Evolutionary conservation across 257 asterid species (phyloP), one percentile per base, ranked within the genome.

Genomic region (Catharanthus roseus): DNA sequence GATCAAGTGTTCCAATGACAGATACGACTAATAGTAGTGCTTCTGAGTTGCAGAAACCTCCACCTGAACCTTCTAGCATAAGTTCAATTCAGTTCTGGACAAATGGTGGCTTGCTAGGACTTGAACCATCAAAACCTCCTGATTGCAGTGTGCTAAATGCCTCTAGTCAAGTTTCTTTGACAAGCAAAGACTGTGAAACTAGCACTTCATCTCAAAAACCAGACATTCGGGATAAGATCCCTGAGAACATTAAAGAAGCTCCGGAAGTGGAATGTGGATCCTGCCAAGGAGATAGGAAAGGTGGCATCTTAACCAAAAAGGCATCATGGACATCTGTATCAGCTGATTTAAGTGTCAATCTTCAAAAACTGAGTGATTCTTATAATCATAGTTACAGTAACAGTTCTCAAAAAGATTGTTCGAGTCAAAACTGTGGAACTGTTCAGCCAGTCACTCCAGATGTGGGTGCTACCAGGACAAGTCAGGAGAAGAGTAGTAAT

Each of bases 101-200:
- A 67, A 95, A 95, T 76, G 99, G 99, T 80, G 85, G 97, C 74
- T 83, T 95, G 85, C 89, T 95, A 16, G 99, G 99, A 68, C 95
- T 95, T 58, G 87, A 86, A 86, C 99, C 99, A 21, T 91, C 97
- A 74, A 95, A 95, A 81, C 99, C 99, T 36, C 97, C 95, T 4
- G 97, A 86, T 82, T 86, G 16, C 80, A 82, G 88, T 74, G 63
- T 70, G 53, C 64, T 41, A 41, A 84, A 82, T 56, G 76, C 72
- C 58, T 74, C 72, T 72, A 57, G 81, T 73, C 86, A 76, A 68
- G 85, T 73, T 75, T 62, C 79, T 38, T 61, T 16, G 38, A 28
- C 61, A 65, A 78, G 58, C 55, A 81, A 76, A 69, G 83, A 82
- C 78, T 84, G 77, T 26, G 67, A 50, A 44, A 45, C 26, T 70